Conservation (phyloP, 2,329 filamentous ascomycete species). For the Arachnomyces sp. region DNA sequence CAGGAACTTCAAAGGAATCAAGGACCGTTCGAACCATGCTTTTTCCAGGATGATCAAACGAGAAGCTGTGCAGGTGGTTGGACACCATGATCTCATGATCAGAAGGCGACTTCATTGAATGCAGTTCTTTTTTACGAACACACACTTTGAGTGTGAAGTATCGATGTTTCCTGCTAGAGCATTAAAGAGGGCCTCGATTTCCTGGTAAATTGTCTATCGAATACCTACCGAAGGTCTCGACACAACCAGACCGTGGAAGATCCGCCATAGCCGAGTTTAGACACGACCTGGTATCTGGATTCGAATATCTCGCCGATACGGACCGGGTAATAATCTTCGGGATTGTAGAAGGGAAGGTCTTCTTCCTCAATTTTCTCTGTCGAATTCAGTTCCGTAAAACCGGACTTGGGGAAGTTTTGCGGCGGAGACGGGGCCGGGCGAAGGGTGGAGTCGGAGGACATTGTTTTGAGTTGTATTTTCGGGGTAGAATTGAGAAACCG, state of each 20-base stretch:
- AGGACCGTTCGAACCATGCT: slow-evolving; percentile 18
- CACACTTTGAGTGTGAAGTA: slow-evolving; percentile 14
- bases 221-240: slow-evolving; percentile 10
- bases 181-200: background rate
- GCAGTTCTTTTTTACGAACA: slow-evolving; percentile 7
- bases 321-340: slow-evolving; percentile 16
- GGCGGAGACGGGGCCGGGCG: background rate
- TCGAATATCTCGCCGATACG: slow-evolving; percentile 14
- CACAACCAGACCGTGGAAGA: slow-evolving; percentile 21
- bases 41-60: slow-evolving; percentile 14
- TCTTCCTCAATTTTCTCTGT: slow-evolving; percentile 14
- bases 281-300: slow-evolving; percentile 17
- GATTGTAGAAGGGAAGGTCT: slow-evolving; percentile 12
- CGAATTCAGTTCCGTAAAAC: too few species aligned
- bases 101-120: too few species aligned
- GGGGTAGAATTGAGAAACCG: too few species aligned
- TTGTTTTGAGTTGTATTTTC: too few species aligned
- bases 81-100: slow-evolving; percentile 20
- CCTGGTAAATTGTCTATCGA: too few species aligned
- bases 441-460: too few species aligned
- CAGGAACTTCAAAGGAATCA: slow-evolving; percentile 23
- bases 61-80: slow-evolving; percentile 16
- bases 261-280: slow-evolving; percentile 22
- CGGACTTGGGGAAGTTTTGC: background rate
- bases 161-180: slow-evolving; percentile 8